Percentiles rank a stretch among this genome's conserved stretches.
phyloP scores from a whole-genome alignment of 306 rosid species.

The Cucurbita ficifolia region DNA sequence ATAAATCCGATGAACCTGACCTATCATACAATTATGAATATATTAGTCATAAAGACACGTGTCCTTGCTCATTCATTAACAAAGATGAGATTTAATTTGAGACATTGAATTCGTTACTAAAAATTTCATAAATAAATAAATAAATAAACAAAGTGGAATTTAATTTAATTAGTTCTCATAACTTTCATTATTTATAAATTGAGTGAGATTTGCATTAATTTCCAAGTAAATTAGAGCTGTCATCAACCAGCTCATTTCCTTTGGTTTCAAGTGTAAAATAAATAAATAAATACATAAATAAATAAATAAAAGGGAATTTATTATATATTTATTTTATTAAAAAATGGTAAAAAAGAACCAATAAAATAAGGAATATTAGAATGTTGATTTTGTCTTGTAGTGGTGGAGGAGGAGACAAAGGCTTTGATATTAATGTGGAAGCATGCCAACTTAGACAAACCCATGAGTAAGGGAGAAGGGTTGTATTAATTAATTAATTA shows the following conservation, averaged over 20 bases:
- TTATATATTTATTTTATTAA: not conserved
- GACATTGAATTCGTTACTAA: not conserved
- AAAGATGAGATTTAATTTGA: not conserved
- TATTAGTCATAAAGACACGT: not conserved
- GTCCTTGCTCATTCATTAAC: not conserved
- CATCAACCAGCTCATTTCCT: slow-evolving; percentile 78
- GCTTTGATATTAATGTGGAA: slow-evolving; percentile 25
- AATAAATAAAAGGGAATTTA: not conserved
- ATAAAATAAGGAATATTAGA: slow-evolving; percentile 21
- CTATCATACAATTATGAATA: not conserved
- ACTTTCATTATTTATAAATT: not conserved
- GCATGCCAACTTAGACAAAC: slow-evolving; percentile 30
- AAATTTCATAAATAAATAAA: not conserved
- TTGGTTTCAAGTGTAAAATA: slow-evolving; percentile 45
- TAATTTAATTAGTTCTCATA: not conserved
- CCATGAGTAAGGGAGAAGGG: slow-evolving; percentile 14
- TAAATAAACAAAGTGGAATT: not conserved
- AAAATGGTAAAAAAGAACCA: slow-evolving; percentile 6
- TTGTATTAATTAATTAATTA: not conserved
- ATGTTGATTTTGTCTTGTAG: slow-evolving; percentile 34
- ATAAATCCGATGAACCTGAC: not conserved
- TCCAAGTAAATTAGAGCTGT: slow-evolving; percentile 3
- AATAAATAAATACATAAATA: slow-evolving; percentile 8
- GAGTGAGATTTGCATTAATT: slow-evolving; percentile 10
- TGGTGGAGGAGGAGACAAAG: slow-evolving; percentile 24